Conservation (phyloP, 495 filamentous ascomycete species). For the Neurospora intermedia region DNA sequence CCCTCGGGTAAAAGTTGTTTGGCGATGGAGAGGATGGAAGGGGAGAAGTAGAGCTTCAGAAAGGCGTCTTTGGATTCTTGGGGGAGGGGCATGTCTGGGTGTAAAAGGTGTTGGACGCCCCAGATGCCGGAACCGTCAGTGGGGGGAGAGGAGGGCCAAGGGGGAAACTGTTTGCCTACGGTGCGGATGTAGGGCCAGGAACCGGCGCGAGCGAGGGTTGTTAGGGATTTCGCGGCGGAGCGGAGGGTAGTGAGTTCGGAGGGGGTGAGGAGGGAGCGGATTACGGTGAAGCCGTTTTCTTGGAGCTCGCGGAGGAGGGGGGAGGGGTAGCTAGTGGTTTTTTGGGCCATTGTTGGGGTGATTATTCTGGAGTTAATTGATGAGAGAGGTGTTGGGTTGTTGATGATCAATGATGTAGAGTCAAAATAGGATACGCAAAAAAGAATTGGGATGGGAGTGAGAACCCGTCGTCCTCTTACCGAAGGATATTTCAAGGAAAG, state of each 20-base stretch:
- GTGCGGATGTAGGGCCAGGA: conserved; percentile 71
- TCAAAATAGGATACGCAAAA: neutral
- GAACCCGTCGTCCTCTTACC: neutral
- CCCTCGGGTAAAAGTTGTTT: conserved; percentile 38
- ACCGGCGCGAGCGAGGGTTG: conserved; percentile 46
- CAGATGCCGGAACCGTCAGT: conserved; percentile 52
- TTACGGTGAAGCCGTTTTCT: conserved; percentile 25
- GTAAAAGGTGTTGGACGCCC: conserved; percentile 76
- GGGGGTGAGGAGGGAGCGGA: conserved; percentile 25
- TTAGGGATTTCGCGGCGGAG: conserved; percentile 40
- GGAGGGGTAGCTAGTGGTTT: neutral
- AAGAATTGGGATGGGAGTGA: neutral
- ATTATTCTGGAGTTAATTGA: neutral
- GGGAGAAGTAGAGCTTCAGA: conserved; percentile 54
- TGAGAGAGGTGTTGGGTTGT: neutral
- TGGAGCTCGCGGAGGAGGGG: conserved; percentile 20
- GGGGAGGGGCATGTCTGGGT: conserved; percentile 44
- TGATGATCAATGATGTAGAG: neutral
- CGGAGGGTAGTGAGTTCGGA: conserved; percentile 34
- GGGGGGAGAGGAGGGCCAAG: conserved; percentile 49
- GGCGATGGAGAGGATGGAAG: conserved; percentile 43
- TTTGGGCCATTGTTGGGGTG: neutral
- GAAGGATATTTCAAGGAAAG: neutral
- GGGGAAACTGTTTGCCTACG: conserved; percentile 77
- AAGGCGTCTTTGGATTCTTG: conserved; percentile 38